phyloP scores from a whole-genome alignment of 2,329 filamentous ascomycete genomes.

The Xylariaceae sp. region DNA sequence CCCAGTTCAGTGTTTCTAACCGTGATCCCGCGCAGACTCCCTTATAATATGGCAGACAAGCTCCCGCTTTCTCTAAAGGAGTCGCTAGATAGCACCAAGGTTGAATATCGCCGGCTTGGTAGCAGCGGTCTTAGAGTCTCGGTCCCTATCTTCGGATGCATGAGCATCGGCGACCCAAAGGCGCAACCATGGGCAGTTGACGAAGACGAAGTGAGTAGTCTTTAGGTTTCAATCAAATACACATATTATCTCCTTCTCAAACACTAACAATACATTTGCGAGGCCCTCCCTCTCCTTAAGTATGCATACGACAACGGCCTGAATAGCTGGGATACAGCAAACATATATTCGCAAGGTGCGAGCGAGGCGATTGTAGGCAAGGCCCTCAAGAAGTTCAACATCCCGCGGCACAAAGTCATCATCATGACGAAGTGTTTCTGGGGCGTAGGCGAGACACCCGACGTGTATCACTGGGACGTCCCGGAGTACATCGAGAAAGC shows the following conservation, averaged over 20 bases:
- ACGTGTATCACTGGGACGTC: constrained; percentile 38
- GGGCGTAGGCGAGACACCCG: constrained; percentile 46
- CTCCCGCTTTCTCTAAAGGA: neutral
- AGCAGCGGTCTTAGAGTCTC: constrained; percentile 68
- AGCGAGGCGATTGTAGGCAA: constrained; percentile 18
- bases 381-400: constrained; percentile 20
- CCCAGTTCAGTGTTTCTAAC: neutral
- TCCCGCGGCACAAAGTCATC: constrained; percentile 19
- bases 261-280: too few species aligned
- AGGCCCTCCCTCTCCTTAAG: constrained; percentile 65
- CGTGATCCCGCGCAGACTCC: too few species aligned
- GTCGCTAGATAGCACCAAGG: neutral
- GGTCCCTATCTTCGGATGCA: constrained; percentile 68
- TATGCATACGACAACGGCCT: constrained; percentile 68
- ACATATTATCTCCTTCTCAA: neutral
- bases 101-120: constrained; percentile 60
- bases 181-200: neutral
- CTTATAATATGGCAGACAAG: neutral
- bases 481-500: constrained; percentile 34
- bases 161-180: constrained; percentile 64
- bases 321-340: constrained; percentile 55
- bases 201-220: neutral
- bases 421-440: constrained; percentile 34
- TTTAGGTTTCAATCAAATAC: neutral
- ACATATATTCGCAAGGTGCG: constrained; percentile 21